Conservation (phyloP, 768 basidiomycete species). For the Xerocomellus amylosporus region DNA sequence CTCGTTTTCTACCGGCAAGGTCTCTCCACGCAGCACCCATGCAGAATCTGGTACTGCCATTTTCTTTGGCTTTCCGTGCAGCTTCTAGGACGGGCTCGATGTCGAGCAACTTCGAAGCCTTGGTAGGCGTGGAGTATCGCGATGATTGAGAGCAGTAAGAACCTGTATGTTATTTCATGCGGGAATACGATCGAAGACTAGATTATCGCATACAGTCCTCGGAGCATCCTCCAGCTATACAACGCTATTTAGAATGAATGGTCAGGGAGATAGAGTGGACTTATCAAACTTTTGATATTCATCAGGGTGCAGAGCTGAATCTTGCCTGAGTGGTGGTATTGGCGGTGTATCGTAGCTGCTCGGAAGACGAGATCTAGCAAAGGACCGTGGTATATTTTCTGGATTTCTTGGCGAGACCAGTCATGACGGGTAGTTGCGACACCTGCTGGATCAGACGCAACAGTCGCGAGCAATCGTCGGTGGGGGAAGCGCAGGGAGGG, state of each 20-base stretch:
- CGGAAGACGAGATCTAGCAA: conserved; percentile 87
- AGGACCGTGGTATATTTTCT: conserved; percentile 80
- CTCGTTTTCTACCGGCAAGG: conserved; percentile 85
- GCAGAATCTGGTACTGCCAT: conserved; percentile 96
- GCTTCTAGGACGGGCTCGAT: conserved; percentile 91
- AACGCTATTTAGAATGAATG: conserved; percentile 6
- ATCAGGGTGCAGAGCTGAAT: conserved; percentile 96
- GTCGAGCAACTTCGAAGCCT: conserved; percentile 82
- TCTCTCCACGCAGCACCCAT: conserved; percentile 99
- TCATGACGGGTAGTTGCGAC: conserved; percentile 45
- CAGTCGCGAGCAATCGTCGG: conserved; percentile 61
- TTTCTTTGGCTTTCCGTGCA: conserved; percentile 90
- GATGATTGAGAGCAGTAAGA: conserved; percentile 98
- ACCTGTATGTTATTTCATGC: conserved; percentile 43
- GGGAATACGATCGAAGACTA: neutral
- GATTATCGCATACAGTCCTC: conserved; percentile 75
- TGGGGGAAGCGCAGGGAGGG: conserved; percentile 13
- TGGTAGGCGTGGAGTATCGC: conserved; percentile 85
- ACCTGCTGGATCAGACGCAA: conserved; percentile 24
- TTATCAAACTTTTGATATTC: conserved; percentile 92
- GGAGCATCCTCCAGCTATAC: conserved; percentile 84
- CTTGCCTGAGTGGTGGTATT: conserved; percentile 83
- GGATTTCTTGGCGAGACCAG: conserved; percentile 81
- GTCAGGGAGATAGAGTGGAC: conserved; percentile 25
- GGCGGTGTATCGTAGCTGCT: conserved; percentile 80